Conservation (phyloP, 129 eudicot species). For the carrot (Daucus carota) region DH1_v3.0 NC_030389.2:39133001-39133500, state of each 20-base stretch:
- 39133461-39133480: neutral
- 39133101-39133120: neutral
- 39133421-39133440: neutral
- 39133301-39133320: neutral
- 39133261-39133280: neutral
- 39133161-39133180: neutral
- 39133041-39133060: neutral
- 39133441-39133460: neutral
- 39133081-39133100: too few species aligned
- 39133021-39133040: neutral
- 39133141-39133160: neutral
- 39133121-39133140: neutral
- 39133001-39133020: neutral
- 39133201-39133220: neutral
- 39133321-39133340: neutral
- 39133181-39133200: neutral
- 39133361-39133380: neutral
- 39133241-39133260: neutral
- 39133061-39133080: neutral
- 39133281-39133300: neutral
- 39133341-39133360: neutral
- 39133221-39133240: neutral
- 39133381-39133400: slow-evolving; percentile 1
- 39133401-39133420: neutral
- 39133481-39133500: too few species aligned